Evolutionary conservation across 164 flowering plant species (phyloP), one percentile per base, ranked within the genome.

Genomic region (Amborella trichopoda): DNA sequence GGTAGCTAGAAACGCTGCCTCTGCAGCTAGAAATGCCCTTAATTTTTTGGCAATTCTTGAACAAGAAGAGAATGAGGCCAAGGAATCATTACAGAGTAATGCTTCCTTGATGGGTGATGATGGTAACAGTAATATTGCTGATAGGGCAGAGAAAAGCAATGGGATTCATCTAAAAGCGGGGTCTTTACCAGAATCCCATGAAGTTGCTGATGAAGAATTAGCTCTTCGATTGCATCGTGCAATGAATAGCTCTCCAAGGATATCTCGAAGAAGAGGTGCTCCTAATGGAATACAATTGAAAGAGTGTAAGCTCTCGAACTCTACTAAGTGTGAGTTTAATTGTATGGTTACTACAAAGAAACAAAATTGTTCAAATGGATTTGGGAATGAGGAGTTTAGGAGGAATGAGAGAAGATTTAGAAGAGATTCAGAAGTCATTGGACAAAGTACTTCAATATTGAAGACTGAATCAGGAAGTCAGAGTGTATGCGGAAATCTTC

Each of bases 181-280:
- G 20, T 16, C 24, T 22, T 27, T 39, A 17, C 22, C 33, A 34
- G 30, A 40, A 26, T 26, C 13, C 13, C 27, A 21, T 16, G 40
- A 57, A 19, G 55, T 54, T 39, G 70, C 64, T 51, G 79, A 73
- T 55, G 64, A 54, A 3, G 67, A 67, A 48, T 59, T 78, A 61
- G 81, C 83, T 1, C 17, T 65, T 46, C 59, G 30, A 59, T 61
- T 78, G 70, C 80, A 71, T 49, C 54, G 75, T 9, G 67, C 60
- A 0, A 64, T 80, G 53, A 76, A 76, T 53, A 60, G 80, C 62
- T 77, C 85, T 0, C 73, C 73, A 0, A 71, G 83, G 57, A 68
- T 74, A 48, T 59, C n/a, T n/a, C 59, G 4, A 70, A 51, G 62
- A 54, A 38, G 3, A 38, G 4, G 20, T 38, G 16, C 17, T 19